Percentiles rank a stretch among this genome's conserved stretches.
Conservation (phyloP, 805 yeast species). For the Candida stauntonica region DNA sequence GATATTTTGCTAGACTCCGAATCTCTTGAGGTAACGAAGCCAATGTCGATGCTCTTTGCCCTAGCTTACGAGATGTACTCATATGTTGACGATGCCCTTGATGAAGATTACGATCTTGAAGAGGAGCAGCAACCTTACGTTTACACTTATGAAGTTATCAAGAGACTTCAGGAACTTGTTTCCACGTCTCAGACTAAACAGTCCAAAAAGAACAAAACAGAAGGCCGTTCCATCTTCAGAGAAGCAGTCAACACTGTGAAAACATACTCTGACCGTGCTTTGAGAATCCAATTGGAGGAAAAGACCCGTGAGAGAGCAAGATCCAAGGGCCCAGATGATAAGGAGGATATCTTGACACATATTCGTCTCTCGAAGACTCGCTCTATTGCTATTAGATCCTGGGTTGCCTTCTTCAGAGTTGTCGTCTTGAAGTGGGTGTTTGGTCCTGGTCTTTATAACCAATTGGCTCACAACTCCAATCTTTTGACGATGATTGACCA, state of each 20-base stretch:
- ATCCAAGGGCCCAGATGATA: constrained; percentile 13
- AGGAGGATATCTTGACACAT: constrained; percentile 21
- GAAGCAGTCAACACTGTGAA: constrained; percentile 50
- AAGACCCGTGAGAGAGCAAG: constrained; percentile 18
- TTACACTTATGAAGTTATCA: constrained; percentile 45
- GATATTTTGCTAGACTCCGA: constrained; percentile 21
- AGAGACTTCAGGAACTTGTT: constrained; percentile 38
- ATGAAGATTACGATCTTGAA: constrained; percentile 37
- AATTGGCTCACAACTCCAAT: constrained; percentile 23
- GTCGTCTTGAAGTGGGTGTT: constrained; percentile 26
- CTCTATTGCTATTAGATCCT: constrained; percentile 26
- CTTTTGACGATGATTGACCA: constrained; percentile 21
- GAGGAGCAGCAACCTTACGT: constrained; percentile 47
- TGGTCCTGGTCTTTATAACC: constrained; percentile 24
- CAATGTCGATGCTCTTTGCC: constrained; percentile 26
- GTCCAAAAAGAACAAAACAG: constrained; percentile 60
- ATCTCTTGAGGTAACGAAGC: constrained; percentile 19
- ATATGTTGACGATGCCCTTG: constrained; percentile 39
- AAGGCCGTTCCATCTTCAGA: constrained; percentile 54
- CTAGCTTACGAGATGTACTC: constrained; percentile 23
- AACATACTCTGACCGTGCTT: constrained; percentile 31
- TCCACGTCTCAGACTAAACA: constrained; percentile 51
- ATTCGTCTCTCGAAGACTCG: constrained; percentile 26
- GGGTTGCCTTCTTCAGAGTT: constrained; percentile 28
- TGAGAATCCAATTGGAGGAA: constrained; percentile 27